Evolutionary conservation across 305 asterid species (phyloP).

Genomic region (Salvia sclarea): DNA sequence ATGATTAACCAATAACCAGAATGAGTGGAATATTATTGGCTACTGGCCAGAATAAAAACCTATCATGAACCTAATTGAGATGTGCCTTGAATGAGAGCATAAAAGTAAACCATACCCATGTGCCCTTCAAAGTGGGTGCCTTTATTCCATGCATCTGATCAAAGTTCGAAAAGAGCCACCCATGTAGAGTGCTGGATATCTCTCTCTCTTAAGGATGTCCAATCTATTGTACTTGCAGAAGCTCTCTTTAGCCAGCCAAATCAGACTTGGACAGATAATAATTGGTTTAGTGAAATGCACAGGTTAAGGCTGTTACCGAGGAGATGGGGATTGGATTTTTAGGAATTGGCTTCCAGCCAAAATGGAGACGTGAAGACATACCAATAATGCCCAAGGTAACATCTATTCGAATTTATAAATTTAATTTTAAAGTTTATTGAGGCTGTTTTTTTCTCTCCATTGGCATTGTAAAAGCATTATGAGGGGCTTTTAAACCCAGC

Average conservation of each 20-base stretch:
- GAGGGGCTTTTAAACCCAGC: constrained; percentile 10
- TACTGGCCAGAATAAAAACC: background rate
- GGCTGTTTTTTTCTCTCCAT: constrained; percentile 11
- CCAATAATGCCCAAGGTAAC: constrained; percentile 95
- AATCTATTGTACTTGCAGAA: constrained; percentile 1
- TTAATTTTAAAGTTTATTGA: constrained; percentile 6
- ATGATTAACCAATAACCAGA: constrained; percentile 1
- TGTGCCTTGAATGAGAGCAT: background rate
- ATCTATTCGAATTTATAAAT: background rate
- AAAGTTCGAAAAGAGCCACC: background rate
- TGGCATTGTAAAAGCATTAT: constrained; percentile 13
- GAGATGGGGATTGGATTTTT: constrained; percentile 96
- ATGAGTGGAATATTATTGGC: background rate
- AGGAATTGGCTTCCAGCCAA: constrained; percentile 95
- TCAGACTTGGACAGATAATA: constrained; percentile 19
- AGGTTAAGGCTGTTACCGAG: constrained; percentile 98
- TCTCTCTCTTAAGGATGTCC: background rate
- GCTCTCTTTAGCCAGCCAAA: constrained; percentile 22
- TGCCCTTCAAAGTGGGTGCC: constrained; percentile 10
- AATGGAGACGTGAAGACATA: constrained; percentile 84
- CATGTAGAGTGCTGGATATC: background rate
- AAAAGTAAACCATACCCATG: background rate
- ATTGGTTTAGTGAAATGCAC: constrained; percentile 31
- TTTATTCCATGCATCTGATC: constrained; percentile 2
- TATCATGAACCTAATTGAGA: constrained; percentile 2